phyloP scores from a whole-genome alignment of 169 alveolate species.

The Eimeria falciformis region DNA sequence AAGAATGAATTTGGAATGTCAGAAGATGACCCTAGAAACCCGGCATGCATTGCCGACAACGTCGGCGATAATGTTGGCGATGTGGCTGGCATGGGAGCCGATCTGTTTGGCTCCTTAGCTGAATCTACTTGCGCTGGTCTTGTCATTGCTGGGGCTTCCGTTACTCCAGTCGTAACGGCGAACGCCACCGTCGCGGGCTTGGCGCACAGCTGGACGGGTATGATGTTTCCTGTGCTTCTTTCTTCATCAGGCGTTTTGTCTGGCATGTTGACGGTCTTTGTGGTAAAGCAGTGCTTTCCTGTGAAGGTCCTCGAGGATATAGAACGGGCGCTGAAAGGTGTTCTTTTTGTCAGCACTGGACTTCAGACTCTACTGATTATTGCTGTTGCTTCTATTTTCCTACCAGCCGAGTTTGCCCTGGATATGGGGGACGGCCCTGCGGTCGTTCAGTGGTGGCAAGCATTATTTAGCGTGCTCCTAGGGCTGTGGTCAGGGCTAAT shows the following conservation, averaged over 20 bases:
- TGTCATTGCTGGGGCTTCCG: slow-evolving; percentile 90
- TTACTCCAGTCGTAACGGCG: slow-evolving; percentile 29
- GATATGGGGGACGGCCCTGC: slow-evolving; percentile 80
- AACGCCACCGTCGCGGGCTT: background rate
- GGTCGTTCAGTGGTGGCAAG: slow-evolving; percentile 83
- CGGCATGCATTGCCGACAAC: slow-evolving; percentile 95
- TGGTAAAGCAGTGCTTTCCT: slow-evolving; percentile 83
- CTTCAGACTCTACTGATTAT: slow-evolving; percentile 88
- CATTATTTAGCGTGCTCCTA: slow-evolving; percentile 83
- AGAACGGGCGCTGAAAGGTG: slow-evolving; percentile 88
- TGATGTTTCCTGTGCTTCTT: slow-evolving; percentile 84
- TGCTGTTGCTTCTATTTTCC: slow-evolving; percentile 82
- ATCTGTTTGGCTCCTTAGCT: slow-evolving; percentile 95
- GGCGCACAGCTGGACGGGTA: slow-evolving; percentile 34
- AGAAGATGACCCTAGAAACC: slow-evolving; percentile 94
- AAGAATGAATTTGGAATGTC: slow-evolving; percentile 92
- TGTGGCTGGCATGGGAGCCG: slow-evolving; percentile 97
- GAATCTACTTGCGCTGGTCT: slow-evolving; percentile 95
- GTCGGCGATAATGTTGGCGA: slow-evolving; percentile 97
- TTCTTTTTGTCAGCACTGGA: slow-evolving; percentile 89
- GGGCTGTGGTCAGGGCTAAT: slow-evolving; percentile 91
- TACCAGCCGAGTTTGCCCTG: slow-evolving; percentile 76
- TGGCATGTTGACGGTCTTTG: slow-evolving; percentile 85
- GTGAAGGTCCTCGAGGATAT: slow-evolving; percentile 82
- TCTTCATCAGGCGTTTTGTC: slow-evolving; percentile 90